Base-by-base conservation (phyloP, 208 protist species). In the Phytomonas sp. region DNA sequence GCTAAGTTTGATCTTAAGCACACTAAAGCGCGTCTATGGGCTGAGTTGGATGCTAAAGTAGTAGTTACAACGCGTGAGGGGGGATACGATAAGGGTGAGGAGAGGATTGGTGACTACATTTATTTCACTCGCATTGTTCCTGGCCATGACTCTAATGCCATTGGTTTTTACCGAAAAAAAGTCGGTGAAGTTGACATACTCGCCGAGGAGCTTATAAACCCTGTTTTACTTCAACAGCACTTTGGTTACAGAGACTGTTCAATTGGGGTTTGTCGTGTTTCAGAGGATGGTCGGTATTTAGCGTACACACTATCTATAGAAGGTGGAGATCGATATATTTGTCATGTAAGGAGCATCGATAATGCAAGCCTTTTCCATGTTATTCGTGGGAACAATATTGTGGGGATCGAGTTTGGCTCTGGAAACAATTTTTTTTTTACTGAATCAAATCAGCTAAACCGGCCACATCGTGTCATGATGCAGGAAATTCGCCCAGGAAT, bases 161-260 rank as follows among this genome's bases (percentile, higher is more conserved):
- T 94, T 79, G 91, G 88, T 0, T 96, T 96, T 74, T 96, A 96
- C 72, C 87, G 91, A 2, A 96, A 96, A 68, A 82, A 82, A 6
- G 83, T 91, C 63, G 88, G 88, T 53, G 83, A 96, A 66, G 87
- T 89, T 7, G 89, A 96, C 70, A 64, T 94, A 30, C 76, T 96
- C 5, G 91, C 80, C 28, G 89, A 96, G 71, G 88, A 96, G 70
- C 82, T 96, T n/a, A 96, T 96, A 70, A 96, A 96, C 68, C 89
- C 89, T 0, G 67, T 86, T 0, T 28, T 87, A 9, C 73, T 96
- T 29, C 87, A 94, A 66, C 88, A 94, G 76, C 87, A 94, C 33
- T 96, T 96, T 77, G 91, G 91, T 15, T 96, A 96, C 70, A 83
- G 82, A 56, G 77, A 96, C 43, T 96, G 91, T 72, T 79, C 79